phyloP scores from a whole-genome alignment of 176 grass and related monocot species.

The Juncus inflexus region DNA sequence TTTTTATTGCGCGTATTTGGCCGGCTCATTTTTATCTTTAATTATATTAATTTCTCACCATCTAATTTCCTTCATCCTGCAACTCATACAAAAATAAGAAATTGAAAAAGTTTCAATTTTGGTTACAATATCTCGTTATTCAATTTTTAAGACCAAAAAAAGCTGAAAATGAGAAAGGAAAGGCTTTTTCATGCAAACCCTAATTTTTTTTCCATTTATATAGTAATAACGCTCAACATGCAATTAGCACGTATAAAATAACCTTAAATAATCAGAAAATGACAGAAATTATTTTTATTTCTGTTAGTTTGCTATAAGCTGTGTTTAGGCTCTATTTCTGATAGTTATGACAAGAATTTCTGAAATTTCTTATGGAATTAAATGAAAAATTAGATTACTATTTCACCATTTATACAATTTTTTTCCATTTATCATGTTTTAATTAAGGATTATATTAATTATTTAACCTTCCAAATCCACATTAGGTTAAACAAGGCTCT shows the following conservation, averaged over 20 bases:
- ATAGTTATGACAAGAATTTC: background rate
- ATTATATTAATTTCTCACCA: conserved; percentile 13
- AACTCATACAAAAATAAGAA: background rate
- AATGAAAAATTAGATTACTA: background rate
- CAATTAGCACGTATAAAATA: too few relatives aligned
- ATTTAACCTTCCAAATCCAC: too few relatives aligned
- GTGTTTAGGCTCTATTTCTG: background rate
- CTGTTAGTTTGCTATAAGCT: background rate
- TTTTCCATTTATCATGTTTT: background rate
- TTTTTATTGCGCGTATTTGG: conserved; percentile 91
- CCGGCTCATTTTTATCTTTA: conserved; percentile 52
- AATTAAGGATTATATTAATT: too few relatives aligned
- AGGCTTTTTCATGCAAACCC: too few relatives aligned
- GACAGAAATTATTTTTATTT: background rate
- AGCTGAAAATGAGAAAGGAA: too few relatives aligned
- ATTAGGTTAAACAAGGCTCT: too few relatives aligned
- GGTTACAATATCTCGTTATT: too few relatives aligned
- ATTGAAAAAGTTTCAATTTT: too few relatives aligned
- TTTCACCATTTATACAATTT: background rate
- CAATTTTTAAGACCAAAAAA: too few relatives aligned
- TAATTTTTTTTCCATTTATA: too few relatives aligned
- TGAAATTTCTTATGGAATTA: background rate
- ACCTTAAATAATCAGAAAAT: too few relatives aligned
- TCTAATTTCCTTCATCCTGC: conserved; percentile 15
- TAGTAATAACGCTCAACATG: too few relatives aligned